These are phyloP conservation scores for Dimocarpus longan DNA, from an alignment of 345 rosid species.

Conservation along the genomic window DNA sequence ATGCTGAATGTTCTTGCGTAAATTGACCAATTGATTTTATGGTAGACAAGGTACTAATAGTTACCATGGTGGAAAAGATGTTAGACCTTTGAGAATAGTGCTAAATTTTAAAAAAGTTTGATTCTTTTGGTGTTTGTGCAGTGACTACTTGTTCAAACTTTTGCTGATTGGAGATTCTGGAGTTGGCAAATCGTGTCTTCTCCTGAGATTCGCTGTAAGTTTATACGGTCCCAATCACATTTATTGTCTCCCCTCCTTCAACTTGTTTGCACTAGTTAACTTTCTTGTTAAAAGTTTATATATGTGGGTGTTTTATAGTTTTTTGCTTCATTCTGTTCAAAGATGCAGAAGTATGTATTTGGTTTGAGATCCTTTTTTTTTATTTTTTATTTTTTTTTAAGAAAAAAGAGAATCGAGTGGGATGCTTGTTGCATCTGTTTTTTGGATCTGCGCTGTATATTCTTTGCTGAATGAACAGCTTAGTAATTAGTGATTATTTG, in stretches of 20 bases:
- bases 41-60: background rate
- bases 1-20: background rate
- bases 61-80: background rate
- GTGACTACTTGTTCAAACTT: slow-evolving; percentile 44
- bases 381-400: background rate
- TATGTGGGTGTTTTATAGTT: background rate
- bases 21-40: background rate
- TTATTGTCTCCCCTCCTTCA: too few relatives aligned
- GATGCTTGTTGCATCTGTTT: background rate
- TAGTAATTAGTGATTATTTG: background rate
- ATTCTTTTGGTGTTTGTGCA: slow-evolving; percentile 16
- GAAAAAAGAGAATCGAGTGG: background rate
- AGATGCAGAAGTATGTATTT: background rate
- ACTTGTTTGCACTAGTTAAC: background rate
- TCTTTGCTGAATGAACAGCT: background rate
- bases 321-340: background rate
- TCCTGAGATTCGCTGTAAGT: slow-evolving; percentile 41
- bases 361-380: too few relatives aligned
- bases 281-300: background rate
- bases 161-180: slow-evolving; percentile 44
- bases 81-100: background rate
- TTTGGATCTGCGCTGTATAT: background rate
- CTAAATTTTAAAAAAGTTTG: background rate
- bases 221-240: background rate
- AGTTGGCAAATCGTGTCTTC: slow-evolving; percentile 45